Conservation (phyloP, 768 basidiomycete genomes). For the Thelephora aurantiotincta region DNA sequence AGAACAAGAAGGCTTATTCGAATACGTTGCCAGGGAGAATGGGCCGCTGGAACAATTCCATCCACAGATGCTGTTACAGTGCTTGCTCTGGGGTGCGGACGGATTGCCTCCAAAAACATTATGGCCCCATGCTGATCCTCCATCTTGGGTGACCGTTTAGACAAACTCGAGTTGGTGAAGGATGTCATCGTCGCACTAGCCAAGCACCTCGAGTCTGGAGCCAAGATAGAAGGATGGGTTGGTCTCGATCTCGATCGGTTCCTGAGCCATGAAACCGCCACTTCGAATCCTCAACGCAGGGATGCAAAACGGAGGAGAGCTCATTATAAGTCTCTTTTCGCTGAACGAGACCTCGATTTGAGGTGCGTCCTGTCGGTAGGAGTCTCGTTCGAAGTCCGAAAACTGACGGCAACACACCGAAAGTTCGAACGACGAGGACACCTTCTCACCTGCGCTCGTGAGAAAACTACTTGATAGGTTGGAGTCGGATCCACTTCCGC, state of each 20-base stretch:
- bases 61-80: slow-evolving; percentile 86
- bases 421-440: slow-evolving; percentile 25
- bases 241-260: slow-evolving; percentile 46
- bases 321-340: slow-evolving; percentile 41
- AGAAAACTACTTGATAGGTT: slow-evolving; percentile 46
- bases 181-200: slow-evolving; percentile 61
- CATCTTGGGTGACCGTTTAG: slow-evolving; percentile 22
- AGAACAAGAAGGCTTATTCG: slow-evolving; percentile 46
- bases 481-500: slow-evolving; percentile 48
- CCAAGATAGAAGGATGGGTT: slow-evolving; percentile 23
- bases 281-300: not conserved
- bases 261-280: slow-evolving; percentile 18
- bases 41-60: slow-evolving; percentile 87
- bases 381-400: slow-evolving; percentile 1
- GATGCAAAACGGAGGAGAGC: slow-evolving; percentile 12
- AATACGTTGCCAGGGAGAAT: slow-evolving; percentile 69
- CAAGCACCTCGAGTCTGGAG: slow-evolving; percentile 23
- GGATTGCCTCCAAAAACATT: not conserved
- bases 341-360: slow-evolving; percentile 24
- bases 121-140: not conserved
- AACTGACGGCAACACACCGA: slow-evolving; percentile 18
- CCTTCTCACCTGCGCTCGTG: slow-evolving; percentile 50
- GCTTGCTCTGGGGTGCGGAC: slow-evolving; percentile 72
- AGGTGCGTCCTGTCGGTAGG: slow-evolving; percentile 24
- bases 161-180: slow-evolving; percentile 77